phyloP scores from a whole-genome alignment of 2,329 filamentous ascomycete species.

The Falciphora oryzae region DNA sequence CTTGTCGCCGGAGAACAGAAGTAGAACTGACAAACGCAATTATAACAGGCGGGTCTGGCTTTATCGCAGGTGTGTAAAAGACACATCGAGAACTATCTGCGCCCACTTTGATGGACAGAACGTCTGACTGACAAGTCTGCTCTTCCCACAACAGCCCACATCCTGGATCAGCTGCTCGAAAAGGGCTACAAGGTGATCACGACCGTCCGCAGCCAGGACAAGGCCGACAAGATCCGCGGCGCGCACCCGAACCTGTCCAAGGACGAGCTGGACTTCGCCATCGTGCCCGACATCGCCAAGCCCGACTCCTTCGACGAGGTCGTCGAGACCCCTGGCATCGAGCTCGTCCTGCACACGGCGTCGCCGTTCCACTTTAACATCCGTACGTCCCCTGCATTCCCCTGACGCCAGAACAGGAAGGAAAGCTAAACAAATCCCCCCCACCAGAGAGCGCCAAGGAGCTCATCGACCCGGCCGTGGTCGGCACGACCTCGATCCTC shows the following conservation, averaged over 20 bases:
- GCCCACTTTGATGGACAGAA: background rate
- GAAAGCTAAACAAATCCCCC: background rate
- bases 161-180: slow-evolving; percentile 47
- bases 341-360: slow-evolving; percentile 55
- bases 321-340: slow-evolving; percentile 41
- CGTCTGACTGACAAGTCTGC: slow-evolving; percentile 7
- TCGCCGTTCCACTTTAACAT: slow-evolving; percentile 53
- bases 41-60: slow-evolving; percentile 41
- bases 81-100: background rate
- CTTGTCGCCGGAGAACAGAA: too few relatives aligned
- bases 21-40: slow-evolving; percentile 9
- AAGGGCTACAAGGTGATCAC: slow-evolving; percentile 47
- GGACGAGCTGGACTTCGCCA: slow-evolving; percentile 41
- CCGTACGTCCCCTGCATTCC: slow-evolving; percentile 28
- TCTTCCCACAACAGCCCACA: slow-evolving; percentile 36
- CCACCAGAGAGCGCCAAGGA: slow-evolving; percentile 41
- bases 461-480: slow-evolving; percentile 51
- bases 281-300: slow-evolving; percentile 74
- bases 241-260: slow-evolving; percentile 37
- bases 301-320: slow-evolving; percentile 67
- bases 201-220: slow-evolving; percentile 49
- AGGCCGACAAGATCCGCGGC: slow-evolving; percentile 44
- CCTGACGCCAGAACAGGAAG: too few relatives aligned
- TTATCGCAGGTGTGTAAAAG: slow-evolving; percentile 39
- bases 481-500: slow-evolving; percentile 63